Evolutionary conservation across 257 asterid genomes (phyloP).

Genomic region (Solanum chilense): DNA sequence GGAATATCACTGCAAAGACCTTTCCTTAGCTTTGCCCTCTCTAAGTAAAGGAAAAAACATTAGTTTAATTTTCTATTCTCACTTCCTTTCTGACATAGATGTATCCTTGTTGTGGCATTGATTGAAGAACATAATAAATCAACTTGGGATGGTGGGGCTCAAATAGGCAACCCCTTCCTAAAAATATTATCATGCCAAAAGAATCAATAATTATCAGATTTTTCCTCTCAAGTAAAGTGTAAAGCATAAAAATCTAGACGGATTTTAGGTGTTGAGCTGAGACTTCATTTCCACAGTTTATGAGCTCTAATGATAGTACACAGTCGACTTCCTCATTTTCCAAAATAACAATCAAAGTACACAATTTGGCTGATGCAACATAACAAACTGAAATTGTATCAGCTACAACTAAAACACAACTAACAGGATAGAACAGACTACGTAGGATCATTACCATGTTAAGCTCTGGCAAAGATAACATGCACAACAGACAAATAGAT

Average conservation of each 20-base stretch:
- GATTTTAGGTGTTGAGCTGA: not conserved
- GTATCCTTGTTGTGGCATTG: not conserved
- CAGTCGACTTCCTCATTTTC: not conserved
- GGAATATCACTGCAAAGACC: not conserved
- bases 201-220: not conserved
- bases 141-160: not conserved
- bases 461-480: not conserved
- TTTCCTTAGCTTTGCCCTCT: not conserved
- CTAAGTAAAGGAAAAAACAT: not conserved
- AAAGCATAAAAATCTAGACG: not conserved
- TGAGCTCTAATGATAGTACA: not conserved
- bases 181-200: not conserved
- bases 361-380: not conserved
- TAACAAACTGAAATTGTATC: not conserved
- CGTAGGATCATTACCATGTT: not conserved
- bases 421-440: not conserved
- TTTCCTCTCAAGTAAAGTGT: not conserved
- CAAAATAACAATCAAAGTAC: not conserved
- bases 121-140: not conserved
- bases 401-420: not conserved
- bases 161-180: not conserved
- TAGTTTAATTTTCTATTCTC: not conserved
- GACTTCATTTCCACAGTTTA: not conserved
- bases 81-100: not conserved
- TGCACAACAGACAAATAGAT: not conserved